Base-by-base conservation (phyloP, 306 rosid genomes). In the Ziziphus jujuba region DNA sequence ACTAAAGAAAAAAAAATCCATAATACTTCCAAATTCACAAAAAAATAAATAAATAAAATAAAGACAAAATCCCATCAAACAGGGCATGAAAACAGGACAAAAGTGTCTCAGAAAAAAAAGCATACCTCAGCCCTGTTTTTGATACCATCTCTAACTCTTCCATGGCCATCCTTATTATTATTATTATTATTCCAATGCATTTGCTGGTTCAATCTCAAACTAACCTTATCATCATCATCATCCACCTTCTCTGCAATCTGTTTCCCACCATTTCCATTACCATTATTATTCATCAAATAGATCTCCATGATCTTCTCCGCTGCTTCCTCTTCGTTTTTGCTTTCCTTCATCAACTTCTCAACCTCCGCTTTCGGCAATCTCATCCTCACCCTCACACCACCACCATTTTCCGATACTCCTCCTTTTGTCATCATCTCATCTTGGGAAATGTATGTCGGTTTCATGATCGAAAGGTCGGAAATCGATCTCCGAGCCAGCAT, bases 361-460 rank as follows among this genome's bases (percentile, higher is more conserved):
- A 95, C 92, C 16, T 95, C 88, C 0, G 78, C 79, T 77, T 52
- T 88, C 0, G 91, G 97, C 40, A 95, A 83, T 83, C 80, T 82
- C 87, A 90, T 65, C 80, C 76, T 87, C 73, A 95, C 56, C 69
- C 95, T 77, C 79, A 77, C 36, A 17, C 54, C 69, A 85, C 73
- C 77, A 76, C 49, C 38, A 76, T 64, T 15, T 2, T 65, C 81
- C 4, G 67, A 59, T 22, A n/a, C 17, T 16, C 21, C 43, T 56
- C 61, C 58, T 56, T 56, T n/a, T n/a, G n/a, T 72, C 11, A 65
- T 50, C 63, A 20, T 13, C 3, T 69, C 61, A 63, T 71, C 79
- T 6, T 14, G 56, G 25, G 48, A n/a, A 34, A 66, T 58, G 68
- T 80, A 70, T 45, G 61, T 72, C 1, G 80, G 71, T 45, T 85